Base-by-base conservation (phyloP, 352 stramenopile genomes). In the Pythium periplocum region DNA sequence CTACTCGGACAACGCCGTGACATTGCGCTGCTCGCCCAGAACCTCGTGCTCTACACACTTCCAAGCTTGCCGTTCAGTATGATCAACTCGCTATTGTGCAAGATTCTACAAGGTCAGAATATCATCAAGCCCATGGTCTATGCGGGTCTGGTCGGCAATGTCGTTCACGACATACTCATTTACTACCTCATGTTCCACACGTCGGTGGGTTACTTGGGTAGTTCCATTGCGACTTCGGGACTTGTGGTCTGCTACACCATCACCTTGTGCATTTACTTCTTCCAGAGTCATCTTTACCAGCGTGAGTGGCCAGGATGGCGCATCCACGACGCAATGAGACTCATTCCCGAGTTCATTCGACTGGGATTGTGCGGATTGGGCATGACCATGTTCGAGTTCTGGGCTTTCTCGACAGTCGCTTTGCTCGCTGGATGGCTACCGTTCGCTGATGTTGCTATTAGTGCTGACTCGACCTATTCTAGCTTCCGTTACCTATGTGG, bases 121-220 rank as follows among this genome's bases (percentile, higher is more conserved):
- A 83, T 93, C 39, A 82, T 92, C 17, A 71, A 72, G 45, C 86
- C 88, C 12, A 89, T 97, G 61, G 70, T 97, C 11, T 78, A 86
- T 45, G 73, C 78, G 8, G 83, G 82, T 3, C 62, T 96, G 38
- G 51, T 86, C n/a, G 73, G 69, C 57, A 93, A 90, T 49, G 41
- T 96, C 38, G 78, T 96, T 32, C 87, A 95, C 59, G 64, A 71
- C 17, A 65, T 78, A 26, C 56, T 91, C 11, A 88, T 91, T 32
- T 96, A 94, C 67, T 67, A 90, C 43, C 74, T 97, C 59, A 92
- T 96, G 64, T 89, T 91, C 67, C 84, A 75, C 59, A 92, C 86
- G 0, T 46, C 65, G 0, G 59, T 85, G 39, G 86, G 85, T 4
- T 93, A 88, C 55, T 66, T 89, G 0, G 86, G 82, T n/a, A 87